phyloP scores from a whole-genome alignment of 352 stramenopile genomes.

The Phytophthora kernoviae region DNA sequence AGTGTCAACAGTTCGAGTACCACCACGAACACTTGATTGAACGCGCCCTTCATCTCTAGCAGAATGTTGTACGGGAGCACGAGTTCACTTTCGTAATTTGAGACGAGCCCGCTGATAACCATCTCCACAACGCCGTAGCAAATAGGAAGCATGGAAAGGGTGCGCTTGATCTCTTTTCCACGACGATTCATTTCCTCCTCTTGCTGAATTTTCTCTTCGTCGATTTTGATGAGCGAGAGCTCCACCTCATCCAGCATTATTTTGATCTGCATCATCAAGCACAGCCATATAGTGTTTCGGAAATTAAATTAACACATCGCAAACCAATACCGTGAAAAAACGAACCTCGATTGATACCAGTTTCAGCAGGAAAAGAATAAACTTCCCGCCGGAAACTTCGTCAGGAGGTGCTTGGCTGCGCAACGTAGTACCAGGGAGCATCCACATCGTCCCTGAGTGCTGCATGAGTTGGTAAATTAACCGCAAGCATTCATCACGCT shows the following conservation, averaged over 20 bases:
- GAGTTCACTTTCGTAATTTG: slow-evolving; percentile 43
- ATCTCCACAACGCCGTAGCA: slow-evolving; percentile 82
- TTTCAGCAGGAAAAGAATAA: slow-evolving; percentile 77
- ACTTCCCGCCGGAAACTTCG: slow-evolving; percentile 72
- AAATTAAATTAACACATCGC: not conserved
- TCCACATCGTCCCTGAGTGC: slow-evolving; percentile 63
- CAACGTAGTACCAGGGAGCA: slow-evolving; percentile 62
- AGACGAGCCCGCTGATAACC: slow-evolving; percentile 68
- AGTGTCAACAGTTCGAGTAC: slow-evolving; percentile 75
- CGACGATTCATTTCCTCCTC: slow-evolving; percentile 54
- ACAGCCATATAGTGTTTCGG: not conserved
- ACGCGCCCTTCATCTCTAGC: slow-evolving; percentile 74
- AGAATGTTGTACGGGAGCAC: slow-evolving; percentile 74
- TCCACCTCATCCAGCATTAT: slow-evolving; percentile 87
- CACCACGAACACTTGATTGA: slow-evolving; percentile 73
- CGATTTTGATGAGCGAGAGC: slow-evolving; percentile 65
- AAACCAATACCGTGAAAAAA: not conserved
- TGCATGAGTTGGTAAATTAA: slow-evolving; percentile 69
- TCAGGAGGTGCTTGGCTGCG: slow-evolving; percentile 47
- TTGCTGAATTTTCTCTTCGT: slow-evolving; percentile 54
- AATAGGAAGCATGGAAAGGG: slow-evolving; percentile 66
- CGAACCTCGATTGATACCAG: slow-evolving; percentile 79
- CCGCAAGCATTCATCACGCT: slow-evolving; percentile 67
- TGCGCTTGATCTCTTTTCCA: slow-evolving; percentile 54
- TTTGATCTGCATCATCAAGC: slow-evolving; percentile 57